Percentiles rank a stretch among this genome's conserved stretches.
Conservation (phyloP, 495 filamentous ascomycete species). For the Tricharina praecox region DNA sequence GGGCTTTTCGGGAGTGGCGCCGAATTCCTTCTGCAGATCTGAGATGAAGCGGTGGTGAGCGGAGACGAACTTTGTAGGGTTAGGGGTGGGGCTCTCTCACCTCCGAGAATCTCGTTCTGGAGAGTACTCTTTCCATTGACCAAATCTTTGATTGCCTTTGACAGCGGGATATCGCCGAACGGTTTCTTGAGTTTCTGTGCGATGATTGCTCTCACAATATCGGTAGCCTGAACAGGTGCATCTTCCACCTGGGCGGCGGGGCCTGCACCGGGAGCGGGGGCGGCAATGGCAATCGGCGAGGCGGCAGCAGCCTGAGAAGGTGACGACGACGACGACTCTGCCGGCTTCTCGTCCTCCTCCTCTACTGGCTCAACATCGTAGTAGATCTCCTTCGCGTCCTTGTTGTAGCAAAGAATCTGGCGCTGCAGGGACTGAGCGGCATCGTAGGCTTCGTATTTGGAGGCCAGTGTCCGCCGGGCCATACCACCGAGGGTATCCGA, state of each 20-base stretch:
- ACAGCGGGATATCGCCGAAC: constrained; percentile 70
- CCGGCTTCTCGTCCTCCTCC: constrained; percentile 55
- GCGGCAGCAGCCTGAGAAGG: constrained; percentile 37
- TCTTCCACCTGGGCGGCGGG: constrained; percentile 82
- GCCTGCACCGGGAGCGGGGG: constrained; percentile 53
- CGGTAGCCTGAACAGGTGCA: constrained; percentile 67
- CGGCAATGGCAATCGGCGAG: constrained; percentile 38
- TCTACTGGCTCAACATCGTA: constrained; percentile 94
- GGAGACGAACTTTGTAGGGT: constrained; percentile 1
- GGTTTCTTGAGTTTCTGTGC: constrained; percentile 99
- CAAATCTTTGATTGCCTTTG: constrained; percentile 96
- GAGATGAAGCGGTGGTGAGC: constrained; percentile 49
- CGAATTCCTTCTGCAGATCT: constrained; percentile 95
- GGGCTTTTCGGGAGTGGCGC: constrained; percentile 92
- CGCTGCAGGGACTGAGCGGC: constrained; percentile 87
- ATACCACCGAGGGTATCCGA: constrained; percentile 97
- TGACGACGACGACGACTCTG: constrained; percentile 31
- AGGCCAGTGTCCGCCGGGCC: constrained; percentile 87
- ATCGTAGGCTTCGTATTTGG: constrained; percentile 98
- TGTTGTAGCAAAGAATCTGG: constrained; percentile 98
- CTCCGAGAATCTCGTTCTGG: constrained; percentile 25
- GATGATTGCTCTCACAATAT: constrained; percentile 76
- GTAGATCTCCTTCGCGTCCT: constrained; percentile 98
- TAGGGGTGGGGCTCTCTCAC: constrained; percentile 7
- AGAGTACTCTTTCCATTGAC: constrained; percentile 63